phyloP scores from a whole-genome alignment of 257 asterid genomes.

The Petrea volubilis region DNA sequence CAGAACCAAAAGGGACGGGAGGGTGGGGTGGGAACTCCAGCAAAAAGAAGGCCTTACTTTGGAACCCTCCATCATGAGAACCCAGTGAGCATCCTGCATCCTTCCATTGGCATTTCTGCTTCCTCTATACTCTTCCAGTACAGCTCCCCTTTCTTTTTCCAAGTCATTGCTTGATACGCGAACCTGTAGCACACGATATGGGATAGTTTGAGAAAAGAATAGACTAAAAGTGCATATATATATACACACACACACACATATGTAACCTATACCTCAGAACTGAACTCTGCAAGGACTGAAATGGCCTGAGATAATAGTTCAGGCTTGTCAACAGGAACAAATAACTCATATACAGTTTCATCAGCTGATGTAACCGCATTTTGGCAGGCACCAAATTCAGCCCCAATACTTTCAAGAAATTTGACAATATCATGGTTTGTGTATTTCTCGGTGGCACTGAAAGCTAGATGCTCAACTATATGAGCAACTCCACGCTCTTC shows the following conservation, averaged over 20 bases:
- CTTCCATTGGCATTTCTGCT: slow-evolving; percentile 89
- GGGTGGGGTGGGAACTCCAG: slow-evolving; percentile 1
- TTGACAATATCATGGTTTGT: slow-evolving; percentile 88
- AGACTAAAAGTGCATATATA: background rate
- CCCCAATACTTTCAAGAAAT: slow-evolving; percentile 94
- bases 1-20: slow-evolving; percentile 3
- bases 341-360: slow-evolving; percentile 90
- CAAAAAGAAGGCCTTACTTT: slow-evolving; percentile 47
- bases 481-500: slow-evolving; percentile 99
- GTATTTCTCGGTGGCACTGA: slow-evolving; percentile 90
- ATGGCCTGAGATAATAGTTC: slow-evolving; percentile 86
- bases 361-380: slow-evolving; percentile 90
- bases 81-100: slow-evolving; percentile 98
- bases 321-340: slow-evolving; percentile 95
- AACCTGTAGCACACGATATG: slow-evolving; percentile 48
- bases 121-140: slow-evolving; percentile 86
- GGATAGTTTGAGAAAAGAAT: slow-evolving; percentile 18
- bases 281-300: slow-evolving; percentile 85
- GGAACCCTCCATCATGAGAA: slow-evolving; percentile 97
- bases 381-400: slow-evolving; percentile 96
- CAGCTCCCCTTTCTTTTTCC: slow-evolving; percentile 98
- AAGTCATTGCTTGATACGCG: slow-evolving; percentile 77
- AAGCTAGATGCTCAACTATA: slow-evolving; percentile 94
- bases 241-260: background rate
- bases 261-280: slow-evolving; percentile 71